Evolutionary conservation across 176 grass and related monocot species (phyloP), one percentile per base, ranked within the genome.

Genomic region (Oryza glaberrima): DNA sequence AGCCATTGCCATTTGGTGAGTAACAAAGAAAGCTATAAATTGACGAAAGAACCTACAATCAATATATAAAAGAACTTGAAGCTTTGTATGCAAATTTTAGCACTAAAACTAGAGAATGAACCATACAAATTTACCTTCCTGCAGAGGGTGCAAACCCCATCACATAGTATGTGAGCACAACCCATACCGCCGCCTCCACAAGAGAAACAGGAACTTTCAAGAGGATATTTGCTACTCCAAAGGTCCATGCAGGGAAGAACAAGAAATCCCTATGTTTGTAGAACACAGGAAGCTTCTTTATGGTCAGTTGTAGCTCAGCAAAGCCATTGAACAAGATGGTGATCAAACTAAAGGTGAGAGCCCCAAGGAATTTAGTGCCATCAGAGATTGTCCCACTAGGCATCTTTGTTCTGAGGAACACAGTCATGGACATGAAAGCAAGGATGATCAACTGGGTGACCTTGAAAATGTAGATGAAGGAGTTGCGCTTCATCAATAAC

Each of bases 21-120:
- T 83, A 28, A 83, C 73, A 5, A 92, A 84, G 69, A 90, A 92
- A 67, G 91, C 89, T 79, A 98, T 48, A 22, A 87, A 90, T 73
- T 93, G 93, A 19, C 93, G 79, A 78, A 98, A 95, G 91, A 95
- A 98, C 92, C 95, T 98, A 72, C 17, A 10, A 64, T 5, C 28
- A 81, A 58, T 9, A 88, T 11, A 83, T 32, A 69, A 3, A 78
- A 46, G 68, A 63, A 46, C 49, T 32, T 83, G 9, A 71, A 77
- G 60, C 40, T 65, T 20, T 22, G 35, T 68, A 23, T 5, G 16
- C 14, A 49, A 22, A 46, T 19, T 47, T 23, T 9, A 12, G 20
- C 38, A 43, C 67, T 23, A 17, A 36, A 80, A 60, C 22, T 23
- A 15, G 12, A 22, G 61, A 46, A 73, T 5, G 81, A 63, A 70